Conservation (phyloP, 225 moss, liverwort and hornwort species). For the Thuidium tamariscinum region DNA sequence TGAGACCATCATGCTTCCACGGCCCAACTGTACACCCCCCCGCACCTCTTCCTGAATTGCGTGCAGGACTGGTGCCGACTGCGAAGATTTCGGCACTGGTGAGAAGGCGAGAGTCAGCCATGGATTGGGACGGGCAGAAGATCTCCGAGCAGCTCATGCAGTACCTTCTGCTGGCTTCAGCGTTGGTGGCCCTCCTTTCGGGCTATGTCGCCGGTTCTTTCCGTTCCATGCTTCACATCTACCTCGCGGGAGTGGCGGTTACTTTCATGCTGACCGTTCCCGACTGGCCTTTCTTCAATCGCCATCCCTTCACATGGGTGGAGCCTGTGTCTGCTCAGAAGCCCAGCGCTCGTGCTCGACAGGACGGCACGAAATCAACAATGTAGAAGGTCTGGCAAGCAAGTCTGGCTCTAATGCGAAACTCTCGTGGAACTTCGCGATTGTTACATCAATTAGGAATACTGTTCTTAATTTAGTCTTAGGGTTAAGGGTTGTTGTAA, state of each 20-base stretch:
- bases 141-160: not conserved
- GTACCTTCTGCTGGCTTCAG: not conserved
- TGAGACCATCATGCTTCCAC: not conserved
- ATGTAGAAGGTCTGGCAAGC: not conserved
- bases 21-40: no score
- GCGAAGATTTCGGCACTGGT: not conserved
- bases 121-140: not conserved
- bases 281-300: not conserved
- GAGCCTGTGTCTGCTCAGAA: not conserved
- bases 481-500: no score
- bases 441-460: no score
- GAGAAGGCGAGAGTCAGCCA: not conserved
- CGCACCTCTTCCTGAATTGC: not conserved
- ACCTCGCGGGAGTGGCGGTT: not conserved
- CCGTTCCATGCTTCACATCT: not conserved
- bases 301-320: not conserved
- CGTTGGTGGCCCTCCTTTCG: not conserved
- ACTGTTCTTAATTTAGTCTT: not conserved
- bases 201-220: not conserved
- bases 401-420: not conserved
- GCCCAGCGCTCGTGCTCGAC: not conserved
- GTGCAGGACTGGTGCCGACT: not conserved
- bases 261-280: not conserved
- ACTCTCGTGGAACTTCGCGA: not conserved
- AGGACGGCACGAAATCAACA: not conserved